Conservation (phyloP, 2,329 filamentous ascomycete genomes). For the Claviceps cyperi region DNA sequence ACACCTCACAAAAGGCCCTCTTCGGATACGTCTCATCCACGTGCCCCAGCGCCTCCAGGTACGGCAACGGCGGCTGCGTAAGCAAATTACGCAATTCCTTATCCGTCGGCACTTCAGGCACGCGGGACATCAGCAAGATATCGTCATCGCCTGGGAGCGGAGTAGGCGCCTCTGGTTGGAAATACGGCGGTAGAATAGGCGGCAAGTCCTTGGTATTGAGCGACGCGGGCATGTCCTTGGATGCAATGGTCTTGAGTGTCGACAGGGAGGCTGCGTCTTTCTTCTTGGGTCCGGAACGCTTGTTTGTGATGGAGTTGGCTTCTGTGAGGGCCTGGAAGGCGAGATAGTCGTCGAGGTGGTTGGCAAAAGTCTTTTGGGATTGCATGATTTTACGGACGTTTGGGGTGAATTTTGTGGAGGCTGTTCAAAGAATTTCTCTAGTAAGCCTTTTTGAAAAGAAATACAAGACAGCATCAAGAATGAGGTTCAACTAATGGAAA, state of each 20-base stretch:
- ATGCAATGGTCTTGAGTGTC: conserved; percentile 9
- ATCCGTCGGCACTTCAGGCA: conserved; percentile 43
- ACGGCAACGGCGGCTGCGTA: conserved; percentile 49
- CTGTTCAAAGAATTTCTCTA: conserved; percentile 10
- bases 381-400: conserved; percentile 64
- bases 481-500: too few relatives aligned
- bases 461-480: too few relatives aligned
- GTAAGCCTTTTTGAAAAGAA: neutral
- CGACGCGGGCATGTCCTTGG: conserved; percentile 16
- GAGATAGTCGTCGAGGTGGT: conserved; percentile 68
- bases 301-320: conserved; percentile 17
- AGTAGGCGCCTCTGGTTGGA: conserved; percentile 15
- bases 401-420: conserved; percentile 45
- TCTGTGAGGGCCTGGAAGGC: conserved; percentile 40
- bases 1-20: conserved; percentile 61
- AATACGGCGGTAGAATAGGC: conserved; percentile 22
- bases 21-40: conserved; percentile 38
- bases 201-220: conserved; percentile 11
- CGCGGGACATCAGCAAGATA: conserved; percentile 40
- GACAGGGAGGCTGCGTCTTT: conserved; percentile 11
- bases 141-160: conserved; percentile 37
- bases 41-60: conserved; percentile 44
- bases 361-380: conserved; percentile 70
- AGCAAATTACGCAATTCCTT: conserved; percentile 51
- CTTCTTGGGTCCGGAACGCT: conserved; percentile 14